phyloP scores from a whole-genome alignment of 164 flowering plant genomes.

The Magnolia officinalis region DNA sequence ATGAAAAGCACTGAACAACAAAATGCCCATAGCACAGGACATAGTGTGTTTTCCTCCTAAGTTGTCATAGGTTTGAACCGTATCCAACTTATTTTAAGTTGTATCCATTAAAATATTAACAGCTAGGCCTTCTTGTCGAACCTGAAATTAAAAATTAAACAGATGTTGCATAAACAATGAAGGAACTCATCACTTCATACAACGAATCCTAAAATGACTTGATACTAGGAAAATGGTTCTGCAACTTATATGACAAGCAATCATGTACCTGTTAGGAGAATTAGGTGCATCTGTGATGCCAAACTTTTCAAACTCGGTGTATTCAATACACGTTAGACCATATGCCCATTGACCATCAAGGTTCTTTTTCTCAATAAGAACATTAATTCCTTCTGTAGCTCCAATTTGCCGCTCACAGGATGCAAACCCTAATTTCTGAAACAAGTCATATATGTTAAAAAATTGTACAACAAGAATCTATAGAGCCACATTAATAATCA shows the following conservation, averaged over 20 bases:
- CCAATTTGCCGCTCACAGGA: conserved; percentile 72
- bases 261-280: conserved; percentile 46
- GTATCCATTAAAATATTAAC: neutral
- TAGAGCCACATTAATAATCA: too few species aligned
- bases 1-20: too few species aligned
- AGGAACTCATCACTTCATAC: neutral
- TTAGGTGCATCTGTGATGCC: conserved; percentile 46
- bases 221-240: neutral
- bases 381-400: conserved; percentile 98
- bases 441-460: neutral
- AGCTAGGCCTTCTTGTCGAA: neutral
- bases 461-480: neutral
- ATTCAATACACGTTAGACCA: conserved; percentile 93
- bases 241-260: neutral
- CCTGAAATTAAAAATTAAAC: neutral
- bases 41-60: too few species aligned
- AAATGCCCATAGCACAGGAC: too few species aligned
- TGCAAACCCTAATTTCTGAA: conserved; percentile 95
- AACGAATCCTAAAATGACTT: neutral
- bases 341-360: conserved; percentile 80
- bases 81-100: neutral
- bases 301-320: conserved; percentile 91
- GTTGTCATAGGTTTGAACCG: too few species aligned
- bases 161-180: neutral
- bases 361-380: conserved; percentile 72